Conservation (phyloP, 1,139 yeast species). For the Scheffersomyces parashehatae region DNA sequence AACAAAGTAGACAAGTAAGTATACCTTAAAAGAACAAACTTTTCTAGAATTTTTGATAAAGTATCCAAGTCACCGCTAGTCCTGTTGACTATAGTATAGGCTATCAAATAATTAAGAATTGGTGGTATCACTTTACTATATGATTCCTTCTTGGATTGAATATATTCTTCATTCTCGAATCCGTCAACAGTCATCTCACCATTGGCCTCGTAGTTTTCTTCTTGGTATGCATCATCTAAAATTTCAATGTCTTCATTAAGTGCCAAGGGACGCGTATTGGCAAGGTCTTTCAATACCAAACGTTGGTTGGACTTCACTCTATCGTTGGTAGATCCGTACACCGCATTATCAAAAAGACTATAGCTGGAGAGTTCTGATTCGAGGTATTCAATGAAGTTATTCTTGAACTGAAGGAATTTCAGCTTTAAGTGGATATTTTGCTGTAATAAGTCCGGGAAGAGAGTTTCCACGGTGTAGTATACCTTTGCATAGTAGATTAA, state of each 20-base stretch:
- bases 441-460: slow-evolving; percentile 23
- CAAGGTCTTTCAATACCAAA: slow-evolving; percentile 8
- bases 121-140: slow-evolving; percentile 28
- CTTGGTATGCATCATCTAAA: slow-evolving; percentile 16
- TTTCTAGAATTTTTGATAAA: slow-evolving; percentile 20
- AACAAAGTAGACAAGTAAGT: slow-evolving; percentile 19
- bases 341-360: slow-evolving; percentile 11
- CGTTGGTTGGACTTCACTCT: slow-evolving; percentile 17
- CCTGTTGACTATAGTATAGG: slow-evolving; percentile 32
- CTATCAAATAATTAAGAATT: slow-evolving; percentile 33
- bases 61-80: slow-evolving; percentile 18
- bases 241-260: not conserved
- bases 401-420: slow-evolving; percentile 24
- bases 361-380: slow-evolving; percentile 28
- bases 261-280: not conserved
- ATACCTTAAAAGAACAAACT: slow-evolving; percentile 27
- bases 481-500: slow-evolving; percentile 38
- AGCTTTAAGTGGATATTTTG: slow-evolving; percentile 14
- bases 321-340: slow-evolving; percentile 13
- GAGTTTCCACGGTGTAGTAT: slow-evolving; percentile 30
- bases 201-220: slow-evolving; percentile 18
- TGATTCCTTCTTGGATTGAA: slow-evolving; percentile 8
- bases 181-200: slow-evolving; percentile 8
- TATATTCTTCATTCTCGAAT: slow-evolving; percentile 12
- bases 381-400: slow-evolving; percentile 23